These are phyloP conservation scores for Ambispora gerdemannii DNA, from an alignment of 192 early-diverging fungal genomes.

Conservation along the genomic window DNA sequence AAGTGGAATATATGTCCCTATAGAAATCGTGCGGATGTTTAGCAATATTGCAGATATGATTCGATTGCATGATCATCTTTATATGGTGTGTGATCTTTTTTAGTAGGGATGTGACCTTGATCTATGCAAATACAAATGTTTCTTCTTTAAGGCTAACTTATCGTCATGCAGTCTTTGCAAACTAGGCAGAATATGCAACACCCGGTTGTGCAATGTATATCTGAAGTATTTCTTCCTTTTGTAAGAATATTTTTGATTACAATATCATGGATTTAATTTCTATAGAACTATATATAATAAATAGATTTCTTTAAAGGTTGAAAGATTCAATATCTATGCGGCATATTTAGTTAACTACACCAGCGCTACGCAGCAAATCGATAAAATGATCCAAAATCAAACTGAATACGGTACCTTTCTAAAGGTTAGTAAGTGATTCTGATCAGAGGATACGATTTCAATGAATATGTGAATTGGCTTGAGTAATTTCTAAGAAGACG, in stretches of 20 bases:
- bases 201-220: background rate
- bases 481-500: background rate
- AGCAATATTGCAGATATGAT: conserved; percentile 17
- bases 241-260: background rate
- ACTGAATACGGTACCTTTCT: background rate
- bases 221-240: conserved; percentile 10
- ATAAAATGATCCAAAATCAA: background rate
- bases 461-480: no score
- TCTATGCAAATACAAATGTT: no score
- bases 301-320: background rate
- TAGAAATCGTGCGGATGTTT: background rate
- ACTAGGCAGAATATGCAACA: background rate
- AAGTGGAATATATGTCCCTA: background rate
- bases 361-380: background rate
- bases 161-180: background rate
- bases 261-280: background rate
- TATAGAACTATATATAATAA: background rate
- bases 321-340: conserved; percentile 6
- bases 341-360: conserved; percentile 2
- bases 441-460: no score
- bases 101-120: background rate
- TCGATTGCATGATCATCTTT: conserved; percentile 2
- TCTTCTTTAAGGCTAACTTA: background rate
- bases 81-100: background rate
- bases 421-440: background rate